Conservation (phyloP, 768 basidiomycete genomes). For the Serpula lacrymans region DNA sequence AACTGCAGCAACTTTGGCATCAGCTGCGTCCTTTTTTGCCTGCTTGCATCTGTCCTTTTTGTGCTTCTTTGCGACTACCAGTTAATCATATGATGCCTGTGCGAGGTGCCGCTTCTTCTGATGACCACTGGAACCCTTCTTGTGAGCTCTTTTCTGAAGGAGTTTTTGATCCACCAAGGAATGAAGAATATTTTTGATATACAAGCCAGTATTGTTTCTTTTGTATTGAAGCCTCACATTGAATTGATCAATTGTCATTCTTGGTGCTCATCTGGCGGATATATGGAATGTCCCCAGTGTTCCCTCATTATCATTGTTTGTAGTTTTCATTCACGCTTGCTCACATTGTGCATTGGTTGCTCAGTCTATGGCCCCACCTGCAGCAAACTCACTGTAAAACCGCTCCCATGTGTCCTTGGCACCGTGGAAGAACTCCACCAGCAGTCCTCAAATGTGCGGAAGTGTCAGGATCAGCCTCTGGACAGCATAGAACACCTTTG, state of each 20-base stretch:
- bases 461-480: constrained; percentile 31
- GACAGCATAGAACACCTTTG: constrained; percentile 32
- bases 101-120: background rate
- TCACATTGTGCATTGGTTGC: constrained; percentile 4
- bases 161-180: background rate
- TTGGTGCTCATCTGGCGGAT: background rate
- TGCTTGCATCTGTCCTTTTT: too few relatives aligned
- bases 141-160: background rate
- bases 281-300: constrained; percentile 6
- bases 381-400: constrained; percentile 7
- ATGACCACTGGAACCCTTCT: background rate
- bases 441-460: constrained; percentile 24
- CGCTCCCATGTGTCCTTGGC: constrained; percentile 9
- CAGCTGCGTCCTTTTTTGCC: too few relatives aligned
- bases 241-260: background rate
- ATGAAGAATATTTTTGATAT: background rate
- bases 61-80: too few relatives aligned
- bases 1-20: background rate
- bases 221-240: background rate
- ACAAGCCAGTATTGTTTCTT: background rate
- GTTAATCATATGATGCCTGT: background rate
- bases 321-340: constrained; percentile 10
- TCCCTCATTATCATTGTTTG: constrained; percentile 20
- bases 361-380: constrained; percentile 8
- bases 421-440: constrained; percentile 17